These are phyloP conservation scores for Calvatia gigantea DNA, from an alignment of 768 basidiomycete species.

Conservation along the genomic window DNA sequence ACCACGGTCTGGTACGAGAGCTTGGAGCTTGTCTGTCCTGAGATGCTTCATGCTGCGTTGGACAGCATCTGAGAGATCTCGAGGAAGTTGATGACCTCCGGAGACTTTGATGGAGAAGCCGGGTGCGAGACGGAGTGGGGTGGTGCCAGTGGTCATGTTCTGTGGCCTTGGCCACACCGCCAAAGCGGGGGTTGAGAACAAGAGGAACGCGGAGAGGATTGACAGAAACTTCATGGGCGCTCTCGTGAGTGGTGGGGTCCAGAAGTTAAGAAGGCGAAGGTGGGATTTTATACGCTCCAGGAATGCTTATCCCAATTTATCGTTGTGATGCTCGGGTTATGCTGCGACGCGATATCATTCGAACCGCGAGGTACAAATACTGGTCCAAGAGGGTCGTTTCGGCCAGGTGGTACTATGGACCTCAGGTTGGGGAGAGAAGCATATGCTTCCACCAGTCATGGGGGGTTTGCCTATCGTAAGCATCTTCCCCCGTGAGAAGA, in stretches of 20 bases:
- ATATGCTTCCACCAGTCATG: too few relatives aligned
- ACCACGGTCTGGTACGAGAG: constrained; percentile 60
- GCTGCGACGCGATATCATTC: too few relatives aligned
- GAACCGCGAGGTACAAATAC: too few relatives aligned
- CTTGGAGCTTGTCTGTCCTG: constrained; percentile 51
- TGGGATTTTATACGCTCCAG: too few relatives aligned
- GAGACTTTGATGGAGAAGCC: constrained; percentile 41
- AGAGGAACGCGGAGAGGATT: constrained; percentile 19
- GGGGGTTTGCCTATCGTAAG: too few relatives aligned
- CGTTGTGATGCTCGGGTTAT: too few relatives aligned
- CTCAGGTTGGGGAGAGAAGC: too few relatives aligned
- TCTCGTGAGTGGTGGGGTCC: neutral
- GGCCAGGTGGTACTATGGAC: too few relatives aligned
- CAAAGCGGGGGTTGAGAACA: constrained; percentile 17
- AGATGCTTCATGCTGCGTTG: constrained; percentile 41
- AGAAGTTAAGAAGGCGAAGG: neutral
- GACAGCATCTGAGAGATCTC: constrained; percentile 55
- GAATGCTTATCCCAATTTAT: too few relatives aligned
- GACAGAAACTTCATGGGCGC: constrained; percentile 7
- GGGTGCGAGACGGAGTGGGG: constrained; percentile 31
- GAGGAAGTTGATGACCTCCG: constrained; percentile 39
- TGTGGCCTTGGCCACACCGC: constrained; percentile 40
- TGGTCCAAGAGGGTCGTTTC: too few relatives aligned
- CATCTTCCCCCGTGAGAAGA: too few relatives aligned
- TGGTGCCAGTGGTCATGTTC: constrained; percentile 38